Evolutionary conservation across 306 rosid genomes (phyloP).

Genomic region (Acacia melanoxylon): DNA sequence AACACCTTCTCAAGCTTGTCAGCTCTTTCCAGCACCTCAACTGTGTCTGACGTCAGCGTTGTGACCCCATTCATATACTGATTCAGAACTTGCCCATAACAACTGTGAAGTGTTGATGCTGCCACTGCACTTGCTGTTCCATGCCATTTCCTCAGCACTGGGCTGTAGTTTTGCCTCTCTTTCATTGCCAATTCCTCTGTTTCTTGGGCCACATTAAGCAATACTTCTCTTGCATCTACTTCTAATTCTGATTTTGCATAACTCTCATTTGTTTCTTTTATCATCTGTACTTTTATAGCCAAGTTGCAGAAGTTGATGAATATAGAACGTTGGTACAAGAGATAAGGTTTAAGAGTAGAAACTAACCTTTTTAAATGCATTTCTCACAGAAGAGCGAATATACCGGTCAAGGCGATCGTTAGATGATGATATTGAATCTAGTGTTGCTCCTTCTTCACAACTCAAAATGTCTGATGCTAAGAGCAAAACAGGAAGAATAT

Average conservation of each 20-base stretch:
- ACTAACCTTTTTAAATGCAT: conserved; percentile 64
- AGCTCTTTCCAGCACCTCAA: conserved; percentile 66
- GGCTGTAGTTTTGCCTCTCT: conserved; percentile 78
- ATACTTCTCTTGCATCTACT: conserved; percentile 49
- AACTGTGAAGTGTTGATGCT: conserved; percentile 61
- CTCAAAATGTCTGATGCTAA: conserved; percentile 60
- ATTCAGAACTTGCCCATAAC: conserved; percentile 65
- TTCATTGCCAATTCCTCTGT: conserved; percentile 64
- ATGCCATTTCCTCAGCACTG: conserved; percentile 79
- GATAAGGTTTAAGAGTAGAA: background rate
- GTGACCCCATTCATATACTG: conserved; percentile 57
- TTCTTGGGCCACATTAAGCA: conserved; percentile 66
- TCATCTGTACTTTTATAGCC: too few species aligned
- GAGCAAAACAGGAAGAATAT: conserved; percentile 72
- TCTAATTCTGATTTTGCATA: conserved; percentile 26
- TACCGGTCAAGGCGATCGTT: conserved; percentile 64
- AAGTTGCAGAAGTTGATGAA: too few species aligned
- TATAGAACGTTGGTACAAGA: background rate
- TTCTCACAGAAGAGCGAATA: conserved; percentile 64
- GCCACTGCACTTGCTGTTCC: conserved; percentile 76
- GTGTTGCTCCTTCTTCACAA: conserved; percentile 47
- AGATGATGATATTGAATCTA: conserved; percentile 40
- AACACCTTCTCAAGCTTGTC: conserved; percentile 74
- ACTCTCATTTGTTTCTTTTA: conserved; percentile 43
- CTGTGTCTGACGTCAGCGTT: conserved; percentile 56